Percentiles rank a stretch among this genome's conserved stretches.
Conservation (phyloP, 345 rosid genomes). For the Rubroshorea leprosula region DNA sequence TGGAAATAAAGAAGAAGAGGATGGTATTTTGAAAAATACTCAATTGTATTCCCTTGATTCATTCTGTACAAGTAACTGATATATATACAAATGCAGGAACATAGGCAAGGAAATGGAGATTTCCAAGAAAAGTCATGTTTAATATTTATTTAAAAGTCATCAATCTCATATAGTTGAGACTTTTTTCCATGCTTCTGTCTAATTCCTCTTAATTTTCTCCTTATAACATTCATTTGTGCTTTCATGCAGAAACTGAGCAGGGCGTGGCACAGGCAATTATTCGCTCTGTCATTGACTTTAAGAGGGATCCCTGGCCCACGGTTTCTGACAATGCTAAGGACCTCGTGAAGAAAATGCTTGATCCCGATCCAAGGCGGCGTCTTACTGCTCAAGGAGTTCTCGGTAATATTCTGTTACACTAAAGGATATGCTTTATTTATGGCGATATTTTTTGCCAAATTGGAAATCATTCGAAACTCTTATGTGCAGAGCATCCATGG, state of each 20-base stretch:
- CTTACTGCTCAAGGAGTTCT: constrained; percentile 89
- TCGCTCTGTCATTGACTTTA: constrained; percentile 74
- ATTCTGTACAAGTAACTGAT: too few species aligned
- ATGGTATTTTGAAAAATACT: too few species aligned
- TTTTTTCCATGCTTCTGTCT: too few species aligned
- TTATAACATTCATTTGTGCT: too few species aligned
- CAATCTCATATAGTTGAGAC: neutral
- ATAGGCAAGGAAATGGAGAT: constrained; percentile 5
- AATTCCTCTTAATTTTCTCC: too few species aligned
- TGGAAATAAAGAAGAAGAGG: too few species aligned
- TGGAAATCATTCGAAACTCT: neutral
- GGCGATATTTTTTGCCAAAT: neutral
- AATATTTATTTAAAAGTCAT: too few species aligned
- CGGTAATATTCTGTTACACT: constrained; percentile 37
- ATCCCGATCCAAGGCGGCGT: constrained; percentile 72
- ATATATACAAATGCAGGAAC: too few species aligned
- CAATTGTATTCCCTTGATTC: too few species aligned
- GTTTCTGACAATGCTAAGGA: constrained; percentile 95
- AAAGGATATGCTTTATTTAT: neutral
- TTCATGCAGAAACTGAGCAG: constrained; percentile 78
- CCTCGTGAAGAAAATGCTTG: constrained; percentile 90
- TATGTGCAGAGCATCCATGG: constrained; percentile 80
- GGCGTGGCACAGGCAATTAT: constrained; percentile 96
- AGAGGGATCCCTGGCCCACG: constrained; percentile 97
- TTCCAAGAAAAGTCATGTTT: neutral